A percentile compares a stretch with the other conserved stretches of the same genome.
Conservation (phyloP, 2,329 filamentous ascomycete genomes). For the Camptophora hylomeconis region DNA sequence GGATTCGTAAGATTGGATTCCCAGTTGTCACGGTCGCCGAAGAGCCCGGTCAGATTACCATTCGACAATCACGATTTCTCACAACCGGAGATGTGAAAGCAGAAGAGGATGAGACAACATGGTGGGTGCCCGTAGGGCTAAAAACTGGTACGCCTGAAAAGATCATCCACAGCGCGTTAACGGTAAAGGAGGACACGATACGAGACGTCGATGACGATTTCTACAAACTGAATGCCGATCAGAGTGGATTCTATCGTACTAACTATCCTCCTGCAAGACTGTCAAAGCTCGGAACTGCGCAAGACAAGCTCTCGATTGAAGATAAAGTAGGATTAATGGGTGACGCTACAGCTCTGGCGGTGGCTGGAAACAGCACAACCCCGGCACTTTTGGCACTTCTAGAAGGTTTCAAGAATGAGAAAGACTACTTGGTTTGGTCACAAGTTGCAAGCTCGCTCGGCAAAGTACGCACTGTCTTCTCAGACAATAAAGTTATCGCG, state of each 20-base stretch:
- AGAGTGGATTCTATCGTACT: conserved; percentile 81
- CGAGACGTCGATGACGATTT: conserved; percentile 57
- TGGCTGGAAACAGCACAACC: conserved; percentile 74
- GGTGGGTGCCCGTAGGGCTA: conserved; percentile 89
- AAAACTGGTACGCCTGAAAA: conserved; percentile 58
- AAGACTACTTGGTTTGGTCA: conserved; percentile 79
- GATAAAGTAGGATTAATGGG: conserved; percentile 90
- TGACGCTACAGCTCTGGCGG: conserved; percentile 77
- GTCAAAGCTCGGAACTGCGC: conserved; percentile 63
- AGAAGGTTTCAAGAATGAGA: conserved; percentile 70
- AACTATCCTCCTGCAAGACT: conserved; percentile 83
- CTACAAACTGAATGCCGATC: conserved; percentile 87
- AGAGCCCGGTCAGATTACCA: conserved; percentile 64
- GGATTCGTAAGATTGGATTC: conserved; percentile 93
- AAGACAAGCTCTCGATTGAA: conserved; percentile 62
- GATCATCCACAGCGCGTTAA: conserved; percentile 54
- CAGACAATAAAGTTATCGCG: conserved; percentile 58
- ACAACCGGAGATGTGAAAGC: conserved; percentile 81
- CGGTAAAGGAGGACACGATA: conserved; percentile 63
- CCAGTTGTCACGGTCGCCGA: conserved; percentile 79
- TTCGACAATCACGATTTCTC: conserved; percentile 81
- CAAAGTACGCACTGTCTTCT: conserved; percentile 73
- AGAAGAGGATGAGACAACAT: conserved; percentile 80
- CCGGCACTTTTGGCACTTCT: conserved; percentile 70
- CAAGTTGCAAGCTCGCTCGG: conserved; percentile 67